phyloP scores from a whole-genome alignment of 371 early-diverging fungal species.

The Mortierella sp. region DNA sequence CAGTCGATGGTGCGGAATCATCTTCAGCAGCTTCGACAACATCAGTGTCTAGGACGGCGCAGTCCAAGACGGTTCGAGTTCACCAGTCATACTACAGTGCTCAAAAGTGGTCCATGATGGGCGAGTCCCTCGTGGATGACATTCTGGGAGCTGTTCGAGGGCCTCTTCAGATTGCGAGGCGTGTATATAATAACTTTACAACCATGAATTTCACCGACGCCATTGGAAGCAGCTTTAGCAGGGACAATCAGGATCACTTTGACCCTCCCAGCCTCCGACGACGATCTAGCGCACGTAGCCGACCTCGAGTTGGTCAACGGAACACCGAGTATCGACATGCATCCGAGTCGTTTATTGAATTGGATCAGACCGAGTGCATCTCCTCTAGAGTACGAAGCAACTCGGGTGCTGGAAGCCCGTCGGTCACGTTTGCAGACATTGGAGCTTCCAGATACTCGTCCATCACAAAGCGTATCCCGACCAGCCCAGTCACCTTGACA shows the following conservation, averaged over 20 bases:
- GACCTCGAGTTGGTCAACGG: conserved; percentile 7
- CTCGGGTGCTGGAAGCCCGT: neutral
- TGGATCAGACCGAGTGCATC: conserved; percentile 8
- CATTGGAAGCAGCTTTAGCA: neutral
- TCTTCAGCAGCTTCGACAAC: neutral
- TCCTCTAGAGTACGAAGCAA: no score
- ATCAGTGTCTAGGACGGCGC: neutral
- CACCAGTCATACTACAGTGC: conserved; percentile 16
- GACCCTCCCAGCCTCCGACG: conserved; percentile 12
- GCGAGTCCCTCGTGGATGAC: conserved; percentile 50
- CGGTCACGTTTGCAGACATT: neutral
- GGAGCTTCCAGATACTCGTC: neutral
- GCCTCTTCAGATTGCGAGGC: conserved; percentile 42
- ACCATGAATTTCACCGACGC: conserved; percentile 21
- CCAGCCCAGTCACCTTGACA: no score
- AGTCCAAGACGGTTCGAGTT: conserved; percentile 24
- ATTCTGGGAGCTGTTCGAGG: conserved; percentile 49
- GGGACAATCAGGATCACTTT: conserved; percentile 2
- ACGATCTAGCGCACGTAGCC: conserved; percentile 7
- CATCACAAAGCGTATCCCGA: neutral
- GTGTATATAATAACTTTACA: conserved; percentile 31
- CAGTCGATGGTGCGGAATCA: neutral
- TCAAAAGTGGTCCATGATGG: conserved; percentile 42
- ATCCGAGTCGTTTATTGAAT: conserved; percentile 24
- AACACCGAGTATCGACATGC: conserved; percentile 18